These are phyloP conservation scores for Dalbergia oliveri DNA, from an alignment of 306 rosid species.

Conservation along the genomic window DNA sequence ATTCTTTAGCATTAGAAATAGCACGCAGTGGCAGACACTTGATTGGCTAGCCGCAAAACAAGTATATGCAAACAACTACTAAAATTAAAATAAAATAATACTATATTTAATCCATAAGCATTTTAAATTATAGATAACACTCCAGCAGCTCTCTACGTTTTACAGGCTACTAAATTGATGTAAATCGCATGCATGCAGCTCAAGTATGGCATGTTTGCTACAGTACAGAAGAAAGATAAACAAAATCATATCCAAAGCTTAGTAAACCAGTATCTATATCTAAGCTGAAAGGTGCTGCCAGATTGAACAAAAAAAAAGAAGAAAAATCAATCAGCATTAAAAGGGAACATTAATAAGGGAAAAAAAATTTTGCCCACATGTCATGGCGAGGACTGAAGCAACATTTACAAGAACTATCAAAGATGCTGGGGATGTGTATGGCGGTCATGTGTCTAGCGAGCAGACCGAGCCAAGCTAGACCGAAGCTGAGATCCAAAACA, in stretches of 20 bases:
- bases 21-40: neutral
- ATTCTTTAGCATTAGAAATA: neutral
- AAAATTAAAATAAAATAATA: neutral
- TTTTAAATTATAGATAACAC: conserved; percentile 29
- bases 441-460: conserved; percentile 35
- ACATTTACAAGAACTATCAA: conserved; percentile 51
- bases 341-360: neutral
- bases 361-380: conserved; percentile 20
- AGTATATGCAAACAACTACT: too few relatives aligned
- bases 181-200: conserved; percentile 35
- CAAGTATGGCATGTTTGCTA: conserved; percentile 16
- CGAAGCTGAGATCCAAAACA: conserved; percentile 89
- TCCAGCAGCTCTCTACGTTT: neutral
- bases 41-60: too few relatives aligned
- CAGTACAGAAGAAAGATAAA: conserved; percentile 27
- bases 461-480: conserved; percentile 58
- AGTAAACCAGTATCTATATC: conserved; percentile 27
- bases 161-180: neutral
- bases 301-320: conserved; percentile 11
- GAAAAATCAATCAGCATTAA: conserved; percentile 25
- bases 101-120: neutral
- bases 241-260: conserved; percentile 32
- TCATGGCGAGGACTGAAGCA: conserved; percentile 31
- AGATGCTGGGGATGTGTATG: conserved; percentile 39
- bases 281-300: conserved; percentile 7